Evolutionary conservation across 192 early-diverging fungal species (phyloP).

Genomic region (Linnemannia elongata): DNA sequence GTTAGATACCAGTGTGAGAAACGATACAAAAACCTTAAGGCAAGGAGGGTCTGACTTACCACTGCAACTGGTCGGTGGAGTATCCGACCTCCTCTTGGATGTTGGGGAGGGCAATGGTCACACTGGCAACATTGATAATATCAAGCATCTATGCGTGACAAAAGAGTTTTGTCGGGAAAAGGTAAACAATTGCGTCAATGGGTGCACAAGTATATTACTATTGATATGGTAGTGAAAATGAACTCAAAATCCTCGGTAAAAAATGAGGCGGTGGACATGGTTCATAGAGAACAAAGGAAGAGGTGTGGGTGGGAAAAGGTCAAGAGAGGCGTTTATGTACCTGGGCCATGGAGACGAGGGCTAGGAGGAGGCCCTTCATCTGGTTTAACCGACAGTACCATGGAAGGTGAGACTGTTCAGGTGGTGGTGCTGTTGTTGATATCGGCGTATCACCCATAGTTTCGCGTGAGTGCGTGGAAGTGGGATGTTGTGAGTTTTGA

Average conservation of each 20-base stretch:
- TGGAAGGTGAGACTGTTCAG: not conserved
- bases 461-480: not conserved
- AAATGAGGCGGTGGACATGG: not conserved
- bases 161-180: not conserved
- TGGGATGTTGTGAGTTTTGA: not conserved
- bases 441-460: not conserved
- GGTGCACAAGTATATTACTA: not conserved
- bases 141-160: constrained; percentile 17
- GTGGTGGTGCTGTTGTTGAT: not conserved
- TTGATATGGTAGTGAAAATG: no score
- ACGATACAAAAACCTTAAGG: not conserved
- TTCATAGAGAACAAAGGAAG: not conserved
- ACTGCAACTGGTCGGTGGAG: constrained; percentile 21
- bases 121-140: constrained; percentile 33
- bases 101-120: constrained; percentile 20
- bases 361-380: constrained; percentile 21
- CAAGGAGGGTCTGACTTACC: constrained; percentile 1
- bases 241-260: not conserved
- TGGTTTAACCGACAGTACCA: constrained; percentile 30
- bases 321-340: not conserved
- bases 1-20: not conserved
- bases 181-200: not conserved
- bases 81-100: constrained; percentile 21
- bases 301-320: not conserved
- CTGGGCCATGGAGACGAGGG: constrained; percentile 35